A percentile compares a stretch with the other conserved stretches of the same genome.
Evolutionary conservation across 495 filamentous ascomycete species (phyloP).

Genomic region (Penicillium canariense): DNA sequence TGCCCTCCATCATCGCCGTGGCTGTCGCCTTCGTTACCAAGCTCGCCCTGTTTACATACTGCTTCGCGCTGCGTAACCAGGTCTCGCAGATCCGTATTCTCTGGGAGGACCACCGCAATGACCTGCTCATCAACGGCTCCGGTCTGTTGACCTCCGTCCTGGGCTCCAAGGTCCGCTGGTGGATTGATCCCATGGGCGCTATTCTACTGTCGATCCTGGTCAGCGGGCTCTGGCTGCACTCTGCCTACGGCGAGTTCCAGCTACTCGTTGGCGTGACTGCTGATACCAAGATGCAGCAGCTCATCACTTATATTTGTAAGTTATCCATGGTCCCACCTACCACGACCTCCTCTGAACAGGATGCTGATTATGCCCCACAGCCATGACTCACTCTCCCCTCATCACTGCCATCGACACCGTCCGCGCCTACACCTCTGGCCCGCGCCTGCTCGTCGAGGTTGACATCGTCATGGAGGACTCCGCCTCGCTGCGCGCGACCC

Average conservation of each 20-base stretch:
- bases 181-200: constrained; percentile 92
- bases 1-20: constrained; percentile 88
- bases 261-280: constrained; percentile 87
- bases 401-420: constrained; percentile 92
- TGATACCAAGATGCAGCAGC: constrained; percentile 79
- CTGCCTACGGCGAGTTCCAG: constrained; percentile 87
- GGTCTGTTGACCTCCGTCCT: constrained; percentile 87
- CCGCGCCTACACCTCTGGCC: constrained; percentile 86
- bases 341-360: not conserved
- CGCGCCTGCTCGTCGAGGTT: constrained; percentile 84
- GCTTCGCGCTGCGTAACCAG: constrained; percentile 82
- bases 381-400: constrained; percentile 80
- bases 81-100: constrained; percentile 91
- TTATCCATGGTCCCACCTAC: not conserved
- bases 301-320: constrained; percentile 92
- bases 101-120: constrained; percentile 89
- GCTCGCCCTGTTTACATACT: constrained; percentile 81
- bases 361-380: constrained; percentile 28
- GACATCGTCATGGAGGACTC: constrained; percentile 81
- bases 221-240: constrained; percentile 73
- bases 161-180: constrained; percentile 85
- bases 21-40: constrained; percentile 82
- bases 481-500: constrained; percentile 69
- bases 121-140: constrained; percentile 85
- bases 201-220: constrained; percentile 78